A percentile compares a stretch with the other conserved stretches of the same genome.
Conservation (phyloP, 1,284 basidiomycete species). For the Cutaneotrichosporon curvatum region DNA sequence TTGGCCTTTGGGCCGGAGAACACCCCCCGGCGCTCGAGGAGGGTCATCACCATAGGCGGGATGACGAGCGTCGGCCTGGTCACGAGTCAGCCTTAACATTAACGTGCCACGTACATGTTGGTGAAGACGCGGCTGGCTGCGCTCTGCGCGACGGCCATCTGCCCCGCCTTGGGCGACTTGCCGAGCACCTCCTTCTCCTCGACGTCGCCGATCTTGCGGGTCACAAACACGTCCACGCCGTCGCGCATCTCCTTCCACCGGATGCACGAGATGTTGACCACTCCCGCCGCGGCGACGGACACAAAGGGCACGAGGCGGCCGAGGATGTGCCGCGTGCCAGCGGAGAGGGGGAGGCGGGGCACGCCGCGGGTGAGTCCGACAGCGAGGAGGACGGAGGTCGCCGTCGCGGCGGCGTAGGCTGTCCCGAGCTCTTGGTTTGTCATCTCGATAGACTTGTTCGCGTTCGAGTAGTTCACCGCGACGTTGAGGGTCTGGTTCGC, state of each 20-base stretch:
- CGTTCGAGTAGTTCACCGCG: constrained; percentile 45
- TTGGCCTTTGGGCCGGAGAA: constrained; percentile 45
- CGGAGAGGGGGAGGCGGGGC: constrained; percentile 40
- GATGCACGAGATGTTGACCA: constrained; percentile 52
- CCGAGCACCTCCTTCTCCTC: constrained; percentile 46
- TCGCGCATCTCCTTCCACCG: constrained; percentile 54
- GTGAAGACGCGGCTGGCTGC: constrained; percentile 51
- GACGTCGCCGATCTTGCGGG: constrained; percentile 21
- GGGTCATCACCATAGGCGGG: constrained; percentile 50
- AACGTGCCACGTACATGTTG: constrained; percentile 46
- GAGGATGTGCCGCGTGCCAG: constrained; percentile 41
- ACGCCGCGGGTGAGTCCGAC: constrained; percentile 50
- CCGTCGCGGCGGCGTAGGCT: constrained; percentile 51
- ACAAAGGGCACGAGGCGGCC: constrained; percentile 51
- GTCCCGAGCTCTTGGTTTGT: constrained; percentile 47
- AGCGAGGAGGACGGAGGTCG: constrained; percentile 50
- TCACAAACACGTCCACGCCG: constrained; percentile 49
- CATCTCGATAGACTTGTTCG: constrained; percentile 50
- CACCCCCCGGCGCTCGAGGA: constrained; percentile 43
- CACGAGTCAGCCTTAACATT: neutral
- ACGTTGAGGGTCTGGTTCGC: constrained; percentile 52
- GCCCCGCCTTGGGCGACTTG: constrained; percentile 47
- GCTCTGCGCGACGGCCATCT: constrained; percentile 50
- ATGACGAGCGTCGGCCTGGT: constrained; percentile 50
- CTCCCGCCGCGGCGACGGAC: constrained; percentile 50